Conservation (phyloP, 352 stramenopile species). For the Globisporangium okanoganense region DNA sequence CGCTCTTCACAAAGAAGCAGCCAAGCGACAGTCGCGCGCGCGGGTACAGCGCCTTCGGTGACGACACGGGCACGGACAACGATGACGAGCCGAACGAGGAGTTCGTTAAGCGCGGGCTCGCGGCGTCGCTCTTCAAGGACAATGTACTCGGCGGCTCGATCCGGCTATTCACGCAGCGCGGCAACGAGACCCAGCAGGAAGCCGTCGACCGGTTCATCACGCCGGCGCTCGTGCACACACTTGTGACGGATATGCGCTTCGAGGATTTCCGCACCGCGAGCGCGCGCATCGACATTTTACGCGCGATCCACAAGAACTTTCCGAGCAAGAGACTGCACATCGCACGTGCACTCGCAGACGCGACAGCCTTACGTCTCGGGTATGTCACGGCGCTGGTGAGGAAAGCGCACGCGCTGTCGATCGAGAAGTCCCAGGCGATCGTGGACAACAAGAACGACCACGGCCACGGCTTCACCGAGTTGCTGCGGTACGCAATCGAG, state of each 20-base stretch:
- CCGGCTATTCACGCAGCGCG: conserved; percentile 19
- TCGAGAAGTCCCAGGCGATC: conserved; percentile 57
- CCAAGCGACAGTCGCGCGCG: conserved; percentile 16
- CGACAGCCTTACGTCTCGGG: conserved; percentile 57
- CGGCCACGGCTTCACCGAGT: conserved; percentile 74
- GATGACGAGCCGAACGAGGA: conserved; percentile 77
- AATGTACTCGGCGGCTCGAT: conserved; percentile 27
- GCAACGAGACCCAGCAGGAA: conserved; percentile 39
- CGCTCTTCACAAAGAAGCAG: conserved; percentile 52
- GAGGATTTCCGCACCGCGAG: conserved; percentile 86
- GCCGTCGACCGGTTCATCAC: conserved; percentile 72
- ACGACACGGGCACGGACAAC: conserved; percentile 74
- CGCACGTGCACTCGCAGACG: conserved; percentile 64
- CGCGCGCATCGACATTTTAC: conserved; percentile 73
- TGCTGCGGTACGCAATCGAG: conserved; percentile 82
- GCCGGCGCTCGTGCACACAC: conserved; percentile 65
- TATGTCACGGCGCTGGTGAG: conserved; percentile 56
- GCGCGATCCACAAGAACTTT: conserved; percentile 82
- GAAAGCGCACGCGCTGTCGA: conserved; percentile 43
- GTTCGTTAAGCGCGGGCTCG: conserved; percentile 79
- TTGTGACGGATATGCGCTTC: conserved; percentile 79
- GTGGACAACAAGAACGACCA: conserved; percentile 66
- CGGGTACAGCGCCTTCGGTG: conserved; percentile 59
- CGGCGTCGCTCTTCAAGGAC: conserved; percentile 74
- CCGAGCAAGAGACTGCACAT: conserved; percentile 66